Percentiles rank a stretch among this genome's conserved stretches.
Evolutionary conservation across 805 yeast genomes (phyloP).

Genomic region (Metschnikowia santaceciliae): DNA sequence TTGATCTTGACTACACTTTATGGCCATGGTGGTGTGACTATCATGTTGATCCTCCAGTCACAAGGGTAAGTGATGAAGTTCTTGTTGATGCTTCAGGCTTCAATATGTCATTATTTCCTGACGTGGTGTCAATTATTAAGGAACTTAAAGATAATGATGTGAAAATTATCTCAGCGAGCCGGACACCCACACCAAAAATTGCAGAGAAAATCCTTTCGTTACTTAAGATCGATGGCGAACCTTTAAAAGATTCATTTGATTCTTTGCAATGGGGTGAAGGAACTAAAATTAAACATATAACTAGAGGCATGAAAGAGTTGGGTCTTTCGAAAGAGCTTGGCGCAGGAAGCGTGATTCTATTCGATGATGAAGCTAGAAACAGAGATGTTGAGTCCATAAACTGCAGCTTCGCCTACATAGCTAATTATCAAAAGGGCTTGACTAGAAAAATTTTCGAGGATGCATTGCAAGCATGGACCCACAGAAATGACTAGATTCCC

Average conservation of each 20-base stretch:
- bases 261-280: constrained; percentile 68
- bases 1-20: constrained; percentile 71
- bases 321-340: constrained; percentile 46
- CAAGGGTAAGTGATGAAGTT: constrained; percentile 20
- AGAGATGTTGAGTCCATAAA: constrained; percentile 70
- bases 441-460: constrained; percentile 50
- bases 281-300: constrained; percentile 55
- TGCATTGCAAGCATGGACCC: constrained; percentile 35
- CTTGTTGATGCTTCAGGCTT: constrained; percentile 55
- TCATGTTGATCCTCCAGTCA: constrained; percentile 53
- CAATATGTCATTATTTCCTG: constrained; percentile 55
- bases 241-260: constrained; percentile 51
- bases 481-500: background rate
- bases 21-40: constrained; percentile 89
- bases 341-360: constrained; percentile 42
- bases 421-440: constrained; percentile 53
- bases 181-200: constrained; percentile 76
- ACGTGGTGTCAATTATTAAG: constrained; percentile 60
- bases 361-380: constrained; percentile 79
- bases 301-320: constrained; percentile 43
- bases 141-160: constrained; percentile 49
- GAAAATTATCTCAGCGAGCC: constrained; percentile 63
- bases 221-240: constrained; percentile 50
- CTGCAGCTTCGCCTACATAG: constrained; percentile 63
- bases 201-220: constrained; percentile 60